A percentile compares a stretch with the other conserved stretches of the same genome.
Evolutionary conservation across 2,329 filamentous ascomycete genomes (phyloP).

Genomic region (Dendrostoma leiphaemia): DNA sequence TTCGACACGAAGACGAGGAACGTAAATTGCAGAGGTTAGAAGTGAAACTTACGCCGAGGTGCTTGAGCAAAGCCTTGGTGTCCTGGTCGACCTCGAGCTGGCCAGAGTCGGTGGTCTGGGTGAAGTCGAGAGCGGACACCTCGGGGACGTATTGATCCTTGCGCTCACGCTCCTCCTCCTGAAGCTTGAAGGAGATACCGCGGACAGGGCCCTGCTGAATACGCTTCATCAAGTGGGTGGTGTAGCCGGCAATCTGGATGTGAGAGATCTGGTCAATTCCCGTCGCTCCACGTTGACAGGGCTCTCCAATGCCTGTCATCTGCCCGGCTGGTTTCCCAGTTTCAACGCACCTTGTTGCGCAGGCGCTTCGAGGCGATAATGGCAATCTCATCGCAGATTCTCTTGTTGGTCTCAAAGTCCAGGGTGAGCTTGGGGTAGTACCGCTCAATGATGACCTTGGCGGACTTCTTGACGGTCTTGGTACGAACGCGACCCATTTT

Average conservation of each 20-base stretch:
- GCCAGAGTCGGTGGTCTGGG: conserved; percentile 88
- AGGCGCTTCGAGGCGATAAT: conserved; percentile 99
- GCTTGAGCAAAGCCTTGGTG: conserved; percentile 99
- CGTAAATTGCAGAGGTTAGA: conserved; percentile 16
- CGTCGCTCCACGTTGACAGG: conserved; percentile 3
- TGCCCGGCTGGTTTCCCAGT: background rate
- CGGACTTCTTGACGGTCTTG: conserved; percentile 72
- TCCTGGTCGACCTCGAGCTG: conserved; percentile 93
- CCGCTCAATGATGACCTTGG: conserved; percentile 99
- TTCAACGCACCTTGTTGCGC: conserved; percentile 81
- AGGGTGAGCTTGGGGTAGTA: conserved; percentile 98
- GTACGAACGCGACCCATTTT: conserved; percentile 71
- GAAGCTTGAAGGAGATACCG: conserved; percentile 99
- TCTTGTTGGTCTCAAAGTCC: conserved; percentile 99
- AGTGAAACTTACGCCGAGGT: conserved; percentile 80
- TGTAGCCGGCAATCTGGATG: conserved; percentile 89
- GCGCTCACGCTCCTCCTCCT: conserved; percentile 99
- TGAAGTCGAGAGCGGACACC: conserved; percentile 97
- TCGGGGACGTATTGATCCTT: conserved; percentile 99
- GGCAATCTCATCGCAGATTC: conserved; percentile 99
- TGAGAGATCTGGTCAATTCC: conserved; percentile 6
- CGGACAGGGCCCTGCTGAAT: conserved; percentile 99
- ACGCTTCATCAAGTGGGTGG: conserved; percentile 99
- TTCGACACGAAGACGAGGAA: background rate
- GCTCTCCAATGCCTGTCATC: no score